Evolutionary conservation across 345 rosid species (phyloP).

Genomic region (Lepidium aucheri): DNA sequence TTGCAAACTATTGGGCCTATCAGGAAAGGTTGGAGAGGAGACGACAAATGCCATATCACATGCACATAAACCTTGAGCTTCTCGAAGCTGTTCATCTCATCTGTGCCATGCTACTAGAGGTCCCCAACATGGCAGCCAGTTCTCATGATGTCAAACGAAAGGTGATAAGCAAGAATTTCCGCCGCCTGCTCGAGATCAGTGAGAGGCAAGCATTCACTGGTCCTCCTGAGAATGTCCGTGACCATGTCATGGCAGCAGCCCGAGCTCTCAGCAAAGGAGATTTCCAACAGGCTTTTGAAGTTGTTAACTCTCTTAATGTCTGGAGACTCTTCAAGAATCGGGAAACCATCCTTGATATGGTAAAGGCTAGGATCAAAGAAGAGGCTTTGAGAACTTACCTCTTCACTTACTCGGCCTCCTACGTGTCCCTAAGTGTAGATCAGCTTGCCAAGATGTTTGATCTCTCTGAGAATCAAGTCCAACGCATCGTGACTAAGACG

Average conservation of each 20-base stretch:
- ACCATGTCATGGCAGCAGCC: constrained; percentile 85
- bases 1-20: not conserved
- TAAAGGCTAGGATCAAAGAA: constrained; percentile 74
- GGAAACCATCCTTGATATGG: constrained; percentile 56
- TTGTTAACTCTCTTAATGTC: constrained; percentile 60
- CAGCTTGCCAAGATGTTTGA: constrained; percentile 75
- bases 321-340: constrained; percentile 69
- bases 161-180: constrained; percentile 76
- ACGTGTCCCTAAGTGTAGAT: constrained; percentile 54
- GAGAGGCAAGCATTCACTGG: constrained; percentile 80
- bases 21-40: constrained; percentile 91
- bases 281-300: constrained; percentile 53
- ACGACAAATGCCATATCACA: constrained; percentile 92
- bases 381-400: constrained; percentile 81
- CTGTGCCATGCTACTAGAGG: constrained; percentile 92
- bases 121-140: constrained; percentile 85
- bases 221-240: constrained; percentile 83
- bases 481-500: constrained; percentile 74
- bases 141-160: constrained; percentile 48
- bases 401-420: constrained; percentile 53
- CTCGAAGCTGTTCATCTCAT: constrained; percentile 85
- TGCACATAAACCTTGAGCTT: constrained; percentile 97
- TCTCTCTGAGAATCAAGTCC: constrained; percentile 46
- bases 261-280: constrained; percentile 75
- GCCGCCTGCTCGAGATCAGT: constrained; percentile 65